Evolutionary conservation across 148 eudicot genomes (phyloP).

Genomic region (Amaranthus hypochondriacus): DNA sequence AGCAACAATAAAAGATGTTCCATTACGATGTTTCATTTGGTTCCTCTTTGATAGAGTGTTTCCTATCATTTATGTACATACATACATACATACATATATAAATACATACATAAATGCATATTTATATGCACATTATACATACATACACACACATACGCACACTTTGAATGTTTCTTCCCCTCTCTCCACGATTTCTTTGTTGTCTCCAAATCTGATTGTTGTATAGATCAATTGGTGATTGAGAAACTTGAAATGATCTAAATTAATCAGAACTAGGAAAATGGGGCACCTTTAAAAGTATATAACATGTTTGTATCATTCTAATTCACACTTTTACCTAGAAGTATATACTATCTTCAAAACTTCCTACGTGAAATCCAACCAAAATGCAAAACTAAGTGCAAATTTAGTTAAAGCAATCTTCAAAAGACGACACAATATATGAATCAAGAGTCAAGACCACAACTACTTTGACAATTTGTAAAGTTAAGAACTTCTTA

Average conservation of each 20-base stretch:
- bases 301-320: not conserved
- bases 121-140: no score
- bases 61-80: no score
- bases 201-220: no score
- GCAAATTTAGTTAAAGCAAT: not conserved
- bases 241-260: not conserved
- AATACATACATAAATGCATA: no score
- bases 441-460: not conserved
- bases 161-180: no score
- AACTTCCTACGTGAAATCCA: not conserved
- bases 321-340: not conserved
- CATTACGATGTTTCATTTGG: no score
- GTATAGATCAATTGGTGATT: not conserved
- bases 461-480: not conserved
- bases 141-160: no score
- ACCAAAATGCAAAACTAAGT: not conserved
- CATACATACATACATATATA: no score
- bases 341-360: not conserved
- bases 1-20: no score
- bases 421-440: not conserved
- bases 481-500: not conserved
- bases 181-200: no score
- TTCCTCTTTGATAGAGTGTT: no score
- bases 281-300: not conserved
- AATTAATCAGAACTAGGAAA: not conserved